Evolutionary conservation across 1,284 basidiomycete genomes (phyloP).

Genomic region (Phylloporus sp.): DNA sequence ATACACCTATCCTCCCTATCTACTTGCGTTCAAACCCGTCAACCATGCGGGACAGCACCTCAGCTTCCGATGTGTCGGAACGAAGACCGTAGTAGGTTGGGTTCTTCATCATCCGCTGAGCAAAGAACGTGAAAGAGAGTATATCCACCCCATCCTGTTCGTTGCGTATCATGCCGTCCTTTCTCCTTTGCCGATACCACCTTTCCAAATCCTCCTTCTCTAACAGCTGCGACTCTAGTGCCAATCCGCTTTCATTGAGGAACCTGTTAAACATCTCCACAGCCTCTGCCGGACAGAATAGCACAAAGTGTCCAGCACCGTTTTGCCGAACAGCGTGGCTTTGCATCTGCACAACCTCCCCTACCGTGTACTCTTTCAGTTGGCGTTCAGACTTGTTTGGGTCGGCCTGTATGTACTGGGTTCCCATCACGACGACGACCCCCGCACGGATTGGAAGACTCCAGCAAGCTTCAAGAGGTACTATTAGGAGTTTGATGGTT

Average conservation of each 20-base stretch:
- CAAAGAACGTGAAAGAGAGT: constrained; percentile 84
- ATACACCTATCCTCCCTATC: too few relatives aligned
- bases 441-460: constrained; percentile 80
- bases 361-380: constrained; percentile 77
- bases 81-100: constrained; percentile 84
- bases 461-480: constrained; percentile 87
- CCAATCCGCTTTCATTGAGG: constrained; percentile 85
- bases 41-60: constrained; percentile 72
- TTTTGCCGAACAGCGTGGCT: constrained; percentile 76
- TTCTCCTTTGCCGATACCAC: constrained; percentile 56
- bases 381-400: constrained; percentile 62
- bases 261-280: constrained; percentile 81
- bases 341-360: constrained; percentile 92
- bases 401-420: constrained; percentile 77
- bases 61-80: constrained; percentile 44
- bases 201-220: constrained; percentile 52
- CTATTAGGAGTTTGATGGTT: constrained; percentile 82
- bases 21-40: constrained; percentile 51
- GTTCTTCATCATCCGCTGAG: constrained; percentile 75
- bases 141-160: constrained; percentile 78
- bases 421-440: constrained; percentile 89
- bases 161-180: constrained; percentile 45
- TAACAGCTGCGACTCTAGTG: constrained; percentile 83
- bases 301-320: constrained; percentile 69
- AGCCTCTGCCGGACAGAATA: constrained; percentile 89